These are phyloP conservation scores for Ganoderma lucidum DNA, from an alignment of 1,284 basidiomycete species.

Conservation along the genomic window DNA sequence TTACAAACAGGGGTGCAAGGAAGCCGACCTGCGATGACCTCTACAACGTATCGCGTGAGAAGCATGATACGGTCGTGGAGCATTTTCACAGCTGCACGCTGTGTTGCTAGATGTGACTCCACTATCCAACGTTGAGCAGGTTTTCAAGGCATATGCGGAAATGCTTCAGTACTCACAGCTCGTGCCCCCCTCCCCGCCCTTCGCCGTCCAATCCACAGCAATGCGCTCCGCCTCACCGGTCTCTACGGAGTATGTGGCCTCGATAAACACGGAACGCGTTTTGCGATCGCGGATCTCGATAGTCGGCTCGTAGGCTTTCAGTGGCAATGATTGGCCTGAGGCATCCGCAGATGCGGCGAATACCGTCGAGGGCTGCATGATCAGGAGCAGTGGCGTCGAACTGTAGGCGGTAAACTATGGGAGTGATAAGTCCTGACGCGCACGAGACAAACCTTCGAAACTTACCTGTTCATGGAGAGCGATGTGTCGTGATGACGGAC, in stretches of 20 bases:
- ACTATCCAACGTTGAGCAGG: constrained; percentile 58
- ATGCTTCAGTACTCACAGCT: constrained; percentile 60
- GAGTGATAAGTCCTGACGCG: constrained; percentile 7
- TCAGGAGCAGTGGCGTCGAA: constrained; percentile 78
- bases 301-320: constrained; percentile 90
- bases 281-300: constrained; percentile 83
- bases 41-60: constrained; percentile 84
- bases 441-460: not conserved
- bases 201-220: constrained; percentile 95
- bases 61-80: constrained; percentile 89
- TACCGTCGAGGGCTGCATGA: constrained; percentile 66
- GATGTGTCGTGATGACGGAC: constrained; percentile 79
- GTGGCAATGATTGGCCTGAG: constrained; percentile 77
- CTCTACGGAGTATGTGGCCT: constrained; percentile 87
- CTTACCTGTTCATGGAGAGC: constrained; percentile 86
- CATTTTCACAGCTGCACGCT: constrained; percentile 96
- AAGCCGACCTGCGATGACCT: constrained; percentile 75
- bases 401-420: constrained; percentile 75
- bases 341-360: constrained; percentile 60
- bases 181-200: constrained; percentile 86
- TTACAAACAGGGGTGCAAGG: too few species aligned
- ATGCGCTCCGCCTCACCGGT: constrained; percentile 99
- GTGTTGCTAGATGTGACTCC: constrained; percentile 88
- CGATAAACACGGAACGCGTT: constrained; percentile 83
- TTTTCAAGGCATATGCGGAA: not conserved